These are phyloP conservation scores for Colletotrichum tofieldiae DNA, from an alignment of 2,329 filamentous ascomycete species.

Conservation along the genomic window DNA sequence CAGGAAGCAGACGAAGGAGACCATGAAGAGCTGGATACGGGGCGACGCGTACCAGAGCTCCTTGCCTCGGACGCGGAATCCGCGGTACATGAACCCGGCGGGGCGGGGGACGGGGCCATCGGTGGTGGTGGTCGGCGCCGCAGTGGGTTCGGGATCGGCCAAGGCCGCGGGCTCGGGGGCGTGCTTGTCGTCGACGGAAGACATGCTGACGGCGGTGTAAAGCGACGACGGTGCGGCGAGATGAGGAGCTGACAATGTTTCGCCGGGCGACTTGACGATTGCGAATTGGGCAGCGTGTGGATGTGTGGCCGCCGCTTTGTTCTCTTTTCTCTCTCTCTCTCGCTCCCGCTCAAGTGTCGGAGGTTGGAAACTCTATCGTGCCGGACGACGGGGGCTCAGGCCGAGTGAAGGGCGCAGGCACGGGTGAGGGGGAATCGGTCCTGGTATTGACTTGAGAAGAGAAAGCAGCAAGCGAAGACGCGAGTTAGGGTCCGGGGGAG, in stretches of 20 bases:
- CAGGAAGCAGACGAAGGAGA: conserved; percentile 70
- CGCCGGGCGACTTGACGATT: neutral
- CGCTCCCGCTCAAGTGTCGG: conserved; percentile 11
- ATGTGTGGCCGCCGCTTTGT: conserved; percentile 12
- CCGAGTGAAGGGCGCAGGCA: conserved; percentile 5
- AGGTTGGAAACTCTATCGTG: conserved; percentile 35
- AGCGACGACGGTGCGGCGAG: neutral
- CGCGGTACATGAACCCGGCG: conserved; percentile 78
- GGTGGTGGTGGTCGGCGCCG: conserved; percentile 37
- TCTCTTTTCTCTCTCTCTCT: neutral
- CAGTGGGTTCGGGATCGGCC: conserved; percentile 4
- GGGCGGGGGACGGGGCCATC: conserved; percentile 55
- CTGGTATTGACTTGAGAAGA: neutral
- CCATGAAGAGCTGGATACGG: conserved; percentile 79
- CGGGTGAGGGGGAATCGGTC: neutral
- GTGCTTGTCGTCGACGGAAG: conserved; percentile 31
- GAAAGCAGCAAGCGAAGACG: neutral
- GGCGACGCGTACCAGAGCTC: conserved; percentile 82
- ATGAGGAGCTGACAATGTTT: neutral
- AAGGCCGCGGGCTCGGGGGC: conserved; percentile 17
- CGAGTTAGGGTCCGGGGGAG: conserved; percentile 1
- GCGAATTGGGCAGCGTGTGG: conserved; percentile 6
- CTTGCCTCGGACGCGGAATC: conserved; percentile 67
- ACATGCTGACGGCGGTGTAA: conserved; percentile 24
- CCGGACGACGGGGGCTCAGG: conserved; percentile 12